A percentile compares a stretch with the other conserved stretches of the same genome.
Evolutionary conservation across 129 eudicot genomes (phyloP).

Genomic region (Artemisia tridentata): DNA sequence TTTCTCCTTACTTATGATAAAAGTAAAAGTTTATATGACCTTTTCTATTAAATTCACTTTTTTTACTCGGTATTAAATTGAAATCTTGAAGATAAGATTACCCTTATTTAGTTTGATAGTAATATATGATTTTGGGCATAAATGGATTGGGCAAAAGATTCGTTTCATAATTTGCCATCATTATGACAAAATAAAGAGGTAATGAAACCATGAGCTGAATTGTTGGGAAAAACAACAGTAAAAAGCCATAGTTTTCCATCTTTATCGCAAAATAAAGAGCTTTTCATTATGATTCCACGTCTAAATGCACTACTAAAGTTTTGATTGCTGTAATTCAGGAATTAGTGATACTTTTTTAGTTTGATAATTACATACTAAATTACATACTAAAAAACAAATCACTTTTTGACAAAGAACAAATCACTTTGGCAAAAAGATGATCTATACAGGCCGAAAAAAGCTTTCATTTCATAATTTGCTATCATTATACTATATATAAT

Average conservation of each 20-base stretch:
- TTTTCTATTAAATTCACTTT: constrained; percentile 23
- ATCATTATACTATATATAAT: too few relatives aligned
- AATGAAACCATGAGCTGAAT: constrained; percentile 20
- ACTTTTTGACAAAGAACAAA: too few relatives aligned
- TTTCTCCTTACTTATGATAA: constrained; percentile 9
- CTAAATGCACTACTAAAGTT: constrained; percentile 19
- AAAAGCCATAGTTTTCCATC: constrained; percentile 6
- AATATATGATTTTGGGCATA: constrained; percentile 29
- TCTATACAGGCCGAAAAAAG: too few relatives aligned
- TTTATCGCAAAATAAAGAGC: constrained; percentile 24
- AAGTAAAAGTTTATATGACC: background rate
- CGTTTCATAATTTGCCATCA: constrained; percentile 34
- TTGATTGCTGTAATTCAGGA: constrained; percentile 18
- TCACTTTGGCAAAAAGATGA: too few relatives aligned
- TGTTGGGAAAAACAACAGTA: constrained; percentile 23
- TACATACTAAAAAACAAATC: too few relatives aligned
- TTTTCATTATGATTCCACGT: constrained; percentile 23
- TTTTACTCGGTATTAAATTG: constrained; percentile 2
- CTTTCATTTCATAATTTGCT: too few relatives aligned
- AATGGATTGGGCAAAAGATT: constrained; percentile 26
- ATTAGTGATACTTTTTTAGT: background rate
- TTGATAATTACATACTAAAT: constrained; percentile 32
- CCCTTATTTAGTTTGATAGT: constrained; percentile 24
- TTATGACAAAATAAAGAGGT: constrained; percentile 34
- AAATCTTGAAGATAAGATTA: constrained; percentile 27